These are phyloP conservation scores for Volvox carteri DNA, from an alignment of 163 green algal genomes.

Conservation along the genomic window DNA sequence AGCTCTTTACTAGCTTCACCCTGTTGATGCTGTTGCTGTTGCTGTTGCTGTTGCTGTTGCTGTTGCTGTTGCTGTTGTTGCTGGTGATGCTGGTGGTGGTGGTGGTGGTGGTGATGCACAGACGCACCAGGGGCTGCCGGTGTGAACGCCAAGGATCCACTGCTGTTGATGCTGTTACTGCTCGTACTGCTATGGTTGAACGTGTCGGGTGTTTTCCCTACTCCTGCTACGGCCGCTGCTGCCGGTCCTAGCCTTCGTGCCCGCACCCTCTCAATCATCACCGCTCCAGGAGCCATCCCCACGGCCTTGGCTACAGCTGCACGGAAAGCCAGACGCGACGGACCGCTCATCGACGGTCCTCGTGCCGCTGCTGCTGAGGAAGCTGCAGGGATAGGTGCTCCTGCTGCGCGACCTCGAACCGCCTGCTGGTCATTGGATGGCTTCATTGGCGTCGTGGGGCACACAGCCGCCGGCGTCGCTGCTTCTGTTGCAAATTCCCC, in stretches of 20 bases:
- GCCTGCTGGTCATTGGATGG: neutral
- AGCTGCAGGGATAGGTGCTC: no score
- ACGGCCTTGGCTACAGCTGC: neutral
- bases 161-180: no score
- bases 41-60: neutral
- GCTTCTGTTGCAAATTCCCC: neutral
- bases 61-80: neutral
- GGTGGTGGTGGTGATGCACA: neutral
- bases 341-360: neutral
- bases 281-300: neutral
- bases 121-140: neutral
- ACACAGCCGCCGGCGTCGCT: neutral
- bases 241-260: neutral
- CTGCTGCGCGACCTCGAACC: no score
- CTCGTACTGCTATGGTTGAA: no score
- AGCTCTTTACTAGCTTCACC: no score
- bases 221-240: neutral
- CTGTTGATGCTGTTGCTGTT: neutral
- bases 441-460: neutral
- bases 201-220: no score
- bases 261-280: constrained; percentile 20
- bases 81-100: neutral
- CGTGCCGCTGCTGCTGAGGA: neutral
- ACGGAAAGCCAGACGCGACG: constrained; percentile 17
- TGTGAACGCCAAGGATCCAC: no score